Conservation (phyloP, 108 stramenopile genomes). For the Fragilaria radians region DNA sequence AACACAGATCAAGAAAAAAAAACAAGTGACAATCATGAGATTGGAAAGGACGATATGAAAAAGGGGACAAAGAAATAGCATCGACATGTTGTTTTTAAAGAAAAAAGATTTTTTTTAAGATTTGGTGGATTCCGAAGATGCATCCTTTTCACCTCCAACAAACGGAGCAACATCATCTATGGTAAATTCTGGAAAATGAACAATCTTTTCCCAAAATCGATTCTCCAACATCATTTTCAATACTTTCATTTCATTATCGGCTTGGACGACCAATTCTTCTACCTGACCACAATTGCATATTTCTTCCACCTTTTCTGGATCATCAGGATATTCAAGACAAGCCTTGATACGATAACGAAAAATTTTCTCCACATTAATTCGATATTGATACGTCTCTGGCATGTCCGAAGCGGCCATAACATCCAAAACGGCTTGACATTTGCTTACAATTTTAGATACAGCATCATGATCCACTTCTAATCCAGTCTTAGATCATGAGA, state of each 20-base stretch:
- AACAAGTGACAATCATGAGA: too few species aligned
- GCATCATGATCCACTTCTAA: slow-evolving; percentile 81
- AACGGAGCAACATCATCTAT: too few species aligned
- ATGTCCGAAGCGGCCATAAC: slow-evolving; percentile 77
- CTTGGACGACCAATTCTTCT: slow-evolving; percentile 87
- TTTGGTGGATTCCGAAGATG: too few species aligned
- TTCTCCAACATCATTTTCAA: slow-evolving; percentile 81
- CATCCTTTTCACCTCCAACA: too few species aligned
- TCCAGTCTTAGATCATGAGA: slow-evolving; percentile 77
- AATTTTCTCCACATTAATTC: slow-evolving; percentile 77
- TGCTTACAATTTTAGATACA: slow-evolving; percentile 68
- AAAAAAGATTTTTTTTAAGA: too few species aligned
- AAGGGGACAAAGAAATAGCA: too few species aligned
- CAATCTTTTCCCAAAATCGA: slow-evolving; percentile 77
- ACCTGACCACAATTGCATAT: slow-evolving; percentile 85
- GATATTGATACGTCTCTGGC: slow-evolving; percentile 81
- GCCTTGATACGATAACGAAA: slow-evolving; percentile 68
- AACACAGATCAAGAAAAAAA: too few species aligned
- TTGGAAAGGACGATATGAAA: too few species aligned
- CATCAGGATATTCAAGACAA: slow-evolving; percentile 59
- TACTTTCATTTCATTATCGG: slow-evolving; percentile 86
- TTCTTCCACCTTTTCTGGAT: slow-evolving; percentile 84
- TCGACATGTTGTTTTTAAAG: too few species aligned
- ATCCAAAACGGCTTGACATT: slow-evolving; percentile 80
- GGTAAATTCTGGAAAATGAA: too few species aligned